phyloP scores from a whole-genome alignment of 2,329 filamentous ascomycete species.

The Decorospora gaudefroyi region DNA sequence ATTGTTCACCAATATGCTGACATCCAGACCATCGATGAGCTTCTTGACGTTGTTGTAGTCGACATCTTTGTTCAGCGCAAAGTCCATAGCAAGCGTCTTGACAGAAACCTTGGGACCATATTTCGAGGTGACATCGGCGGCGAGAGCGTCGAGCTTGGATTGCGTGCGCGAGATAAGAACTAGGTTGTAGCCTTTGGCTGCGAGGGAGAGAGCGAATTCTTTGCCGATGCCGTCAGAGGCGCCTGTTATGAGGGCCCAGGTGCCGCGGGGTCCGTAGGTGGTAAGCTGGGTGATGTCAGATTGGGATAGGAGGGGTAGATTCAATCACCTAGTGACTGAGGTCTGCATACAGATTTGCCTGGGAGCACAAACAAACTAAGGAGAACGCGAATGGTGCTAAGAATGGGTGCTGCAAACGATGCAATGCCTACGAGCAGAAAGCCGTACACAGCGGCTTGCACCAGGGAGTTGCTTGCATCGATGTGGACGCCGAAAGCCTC shows the following conservation, averaged over 20 bases:
- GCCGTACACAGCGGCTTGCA: slow-evolving; percentile 34
- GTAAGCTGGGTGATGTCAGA: slow-evolving; percentile 62
- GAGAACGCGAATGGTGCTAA: slow-evolving; percentile 55
- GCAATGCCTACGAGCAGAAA: slow-evolving; percentile 40
- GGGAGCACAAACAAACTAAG: slow-evolving; percentile 56
- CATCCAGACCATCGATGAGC: slow-evolving; percentile 72
- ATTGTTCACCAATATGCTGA: slow-evolving; percentile 93
- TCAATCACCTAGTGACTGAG: not conserved
- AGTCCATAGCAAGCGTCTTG: slow-evolving; percentile 90
- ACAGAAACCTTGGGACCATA: slow-evolving; percentile 68
- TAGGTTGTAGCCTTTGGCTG: slow-evolving; percentile 89
- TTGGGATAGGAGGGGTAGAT: slow-evolving; percentile 10
- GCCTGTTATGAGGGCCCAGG: slow-evolving; percentile 92
- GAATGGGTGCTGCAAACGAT: slow-evolving; percentile 43
- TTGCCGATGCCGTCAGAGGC: slow-evolving; percentile 97
- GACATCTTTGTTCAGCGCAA: slow-evolving; percentile 73
- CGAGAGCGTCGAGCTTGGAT: slow-evolving; percentile 81
- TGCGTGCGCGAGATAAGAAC: slow-evolving; percentile 94
- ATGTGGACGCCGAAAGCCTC: slow-evolving; percentile 41
- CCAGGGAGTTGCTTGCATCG: slow-evolving; percentile 35
- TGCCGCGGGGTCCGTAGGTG: slow-evolving; percentile 87
- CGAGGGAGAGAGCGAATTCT: slow-evolving; percentile 90
- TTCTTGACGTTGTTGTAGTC: slow-evolving; percentile 78
- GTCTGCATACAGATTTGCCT: slow-evolving; percentile 50
- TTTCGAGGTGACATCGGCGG: slow-evolving; percentile 73